A percentile compares a stretch with the other conserved stretches of the same genome.
phyloP scores from a whole-genome alignment of 208 protist genomes.

The Angomonas desouzai region DNA sequence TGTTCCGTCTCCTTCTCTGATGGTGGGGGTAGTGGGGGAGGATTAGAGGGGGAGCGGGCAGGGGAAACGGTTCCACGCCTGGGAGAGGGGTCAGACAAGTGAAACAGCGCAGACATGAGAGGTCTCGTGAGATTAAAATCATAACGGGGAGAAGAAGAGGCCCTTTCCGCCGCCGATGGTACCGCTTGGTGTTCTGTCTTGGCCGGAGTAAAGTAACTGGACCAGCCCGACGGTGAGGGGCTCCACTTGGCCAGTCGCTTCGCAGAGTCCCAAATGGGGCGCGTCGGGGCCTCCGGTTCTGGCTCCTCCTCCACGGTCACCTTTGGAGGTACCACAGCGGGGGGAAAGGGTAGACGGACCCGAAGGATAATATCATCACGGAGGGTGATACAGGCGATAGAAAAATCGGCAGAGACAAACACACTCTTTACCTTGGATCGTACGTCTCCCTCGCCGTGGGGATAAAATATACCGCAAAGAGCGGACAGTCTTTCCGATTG shows the following conservation, averaged over 20 bases:
- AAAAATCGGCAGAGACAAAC: background rate
- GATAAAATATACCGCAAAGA: background rate
- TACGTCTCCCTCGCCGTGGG: background rate
- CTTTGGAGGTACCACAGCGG: background rate
- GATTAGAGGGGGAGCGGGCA: no score
- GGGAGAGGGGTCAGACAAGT: background rate
- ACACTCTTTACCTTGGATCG: background rate
- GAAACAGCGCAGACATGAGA: constrained; percentile 14
- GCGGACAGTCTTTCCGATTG: background rate
- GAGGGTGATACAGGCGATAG: background rate
- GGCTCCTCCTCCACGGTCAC: background rate
- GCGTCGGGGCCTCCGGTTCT: background rate
- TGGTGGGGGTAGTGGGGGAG: no score
- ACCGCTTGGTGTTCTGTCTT: background rate
- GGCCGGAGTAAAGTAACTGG: background rate
- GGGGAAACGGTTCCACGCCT: no score
- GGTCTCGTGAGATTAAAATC: constrained; percentile 16
- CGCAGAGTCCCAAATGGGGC: constrained; percentile 2
- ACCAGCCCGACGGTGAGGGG: background rate
- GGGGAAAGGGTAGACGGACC: background rate
- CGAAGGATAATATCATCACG: background rate
- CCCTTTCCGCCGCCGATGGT: background rate
- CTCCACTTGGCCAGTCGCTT: constrained; percentile 10
- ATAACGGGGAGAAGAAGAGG: background rate
- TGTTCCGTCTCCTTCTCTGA: background rate